These are phyloP conservation scores for Haematococcus lacustris DNA, from an alignment of 139 green algal genomes.

Conservation along the genomic window DNA sequence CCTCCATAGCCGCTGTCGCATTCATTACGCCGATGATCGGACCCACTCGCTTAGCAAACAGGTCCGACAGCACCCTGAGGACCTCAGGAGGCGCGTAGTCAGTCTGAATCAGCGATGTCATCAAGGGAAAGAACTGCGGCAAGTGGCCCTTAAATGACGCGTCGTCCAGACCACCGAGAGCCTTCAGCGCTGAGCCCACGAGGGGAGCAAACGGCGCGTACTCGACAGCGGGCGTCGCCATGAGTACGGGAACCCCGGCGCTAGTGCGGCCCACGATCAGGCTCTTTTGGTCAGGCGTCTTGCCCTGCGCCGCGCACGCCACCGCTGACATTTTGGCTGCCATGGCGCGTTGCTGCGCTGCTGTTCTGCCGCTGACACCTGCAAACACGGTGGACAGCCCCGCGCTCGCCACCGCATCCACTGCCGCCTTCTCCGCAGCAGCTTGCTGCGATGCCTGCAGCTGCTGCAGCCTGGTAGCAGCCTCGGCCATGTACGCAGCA, in stretches of 20 bases:
- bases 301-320: neutral
- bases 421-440: neutral
- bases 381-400: no score
- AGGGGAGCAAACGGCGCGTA: constrained; percentile 59
- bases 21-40: constrained; percentile 43
- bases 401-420: no score
- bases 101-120: constrained; percentile 74
- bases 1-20: neutral
- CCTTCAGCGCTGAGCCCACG: constrained; percentile 51
- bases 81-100: constrained; percentile 82
- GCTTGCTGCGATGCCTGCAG: neutral
- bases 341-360: no score
- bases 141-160: constrained; percentile 64
- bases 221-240: constrained; percentile 50
- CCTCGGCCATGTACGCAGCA: constrained; percentile 8
- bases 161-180: constrained; percentile 54
- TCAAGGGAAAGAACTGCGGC: constrained; percentile 76
- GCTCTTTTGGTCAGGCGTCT: constrained; percentile 7
- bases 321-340: no score
- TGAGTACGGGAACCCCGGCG: constrained; percentile 26
- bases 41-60: constrained; percentile 68
- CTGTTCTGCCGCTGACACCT: no score
- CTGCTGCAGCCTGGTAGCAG: neutral
- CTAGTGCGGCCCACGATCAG: constrained; percentile 27
- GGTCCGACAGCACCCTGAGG: constrained; percentile 65